Base-by-base conservation (phyloP, 2,329 filamentous ascomycete genomes). In the Colletotrichum shisoi region DNA sequence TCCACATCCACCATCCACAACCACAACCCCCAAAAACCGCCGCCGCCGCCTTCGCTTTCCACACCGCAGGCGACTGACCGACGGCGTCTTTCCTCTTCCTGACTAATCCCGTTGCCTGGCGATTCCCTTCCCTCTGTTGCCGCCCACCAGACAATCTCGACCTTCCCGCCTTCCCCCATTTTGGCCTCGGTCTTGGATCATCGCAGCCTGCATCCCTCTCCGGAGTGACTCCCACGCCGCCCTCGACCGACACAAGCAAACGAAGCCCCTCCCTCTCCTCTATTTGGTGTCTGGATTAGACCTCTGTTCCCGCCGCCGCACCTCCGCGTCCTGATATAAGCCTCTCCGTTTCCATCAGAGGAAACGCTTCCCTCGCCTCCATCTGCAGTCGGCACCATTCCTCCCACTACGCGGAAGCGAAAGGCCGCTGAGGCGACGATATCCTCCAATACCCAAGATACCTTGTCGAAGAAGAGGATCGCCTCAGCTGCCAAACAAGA, bases 371-470 rank as follows among this genome's bases (percentile, higher is more conserved):
- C 59, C 58, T 52, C 59, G 49, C 67, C 59, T 46, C 62, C 40
- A 37, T 49, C 31, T 31, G 24, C 46, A 60, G 72, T 76, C 80
- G 79, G 72, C 85, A 88, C 78, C 75, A 88, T 88, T 87, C 81
- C 85, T 79, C 84, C 85, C 72, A 79, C 76, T 70, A 85, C 84
- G 72, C 82, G 84, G 74, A 88, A 88, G 79, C 83, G 86, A 78
- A 88, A 87, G 81, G 85, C 86, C 80, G 85, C 85, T 85, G 86
- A 88, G 85, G 85, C 84, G 84, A 84, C 83, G 82, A 82, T 82
- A 76, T 81, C 79, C 76, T 81, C 81, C 75, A 72, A 77, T 70
- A 73, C 75, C 72, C 74, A 78, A 74, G 79, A 82, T 71, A 72
- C 75, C 71, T 73, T 74, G 71, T 79, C 81, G 15, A 83, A 80